Evolutionary conservation across 1,284 basidiomycete genomes (phyloP).

Genomic region (Rhodotorula sp.): DNA sequence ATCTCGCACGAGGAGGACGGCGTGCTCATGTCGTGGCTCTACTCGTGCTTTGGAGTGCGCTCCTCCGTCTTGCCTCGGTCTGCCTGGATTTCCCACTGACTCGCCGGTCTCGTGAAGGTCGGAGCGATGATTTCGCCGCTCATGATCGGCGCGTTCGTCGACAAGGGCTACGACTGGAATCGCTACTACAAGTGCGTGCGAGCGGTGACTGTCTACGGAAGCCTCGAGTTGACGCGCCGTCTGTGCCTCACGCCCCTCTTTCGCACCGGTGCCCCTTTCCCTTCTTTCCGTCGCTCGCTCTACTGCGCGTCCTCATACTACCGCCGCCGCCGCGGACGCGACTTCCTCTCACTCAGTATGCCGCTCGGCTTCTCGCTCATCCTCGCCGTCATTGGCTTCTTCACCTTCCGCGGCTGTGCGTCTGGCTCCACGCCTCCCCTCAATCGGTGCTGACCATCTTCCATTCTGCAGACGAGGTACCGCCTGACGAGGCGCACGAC

Average conservation of each 20-base stretch:
- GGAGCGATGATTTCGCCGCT: slow-evolving; percentile 37
- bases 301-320: too few species aligned
- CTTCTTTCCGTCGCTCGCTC: too few species aligned
- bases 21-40: slow-evolving; percentile 24
- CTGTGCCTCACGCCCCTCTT: too few species aligned
- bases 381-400: slow-evolving; percentile 22
- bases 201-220: too few species aligned
- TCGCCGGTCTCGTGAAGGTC: background rate
- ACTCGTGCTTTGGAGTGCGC: slow-evolving; percentile 32
- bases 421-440: rapidly evolving
- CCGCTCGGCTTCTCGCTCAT: slow-evolving; percentile 25
- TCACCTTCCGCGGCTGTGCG: slow-evolving; percentile 28
- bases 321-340: too few species aligned
- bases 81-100: background rate
- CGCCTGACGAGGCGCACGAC: slow-evolving; percentile 30
- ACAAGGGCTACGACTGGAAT: slow-evolving; percentile 25
- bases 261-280: too few species aligned
- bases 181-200: slow-evolving; percentile 23
- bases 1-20: slow-evolving; percentile 35
- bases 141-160: slow-evolving; percentile 37
- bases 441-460: background rate
- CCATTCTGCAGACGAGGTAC: slow-evolving; percentile 8
- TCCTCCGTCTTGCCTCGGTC: background rate
- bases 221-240: too few species aligned
- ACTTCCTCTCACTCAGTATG: background rate